Conservation (phyloP, 2,329 filamentous ascomycete genomes). For the Fusarium zealandicum region DNA sequence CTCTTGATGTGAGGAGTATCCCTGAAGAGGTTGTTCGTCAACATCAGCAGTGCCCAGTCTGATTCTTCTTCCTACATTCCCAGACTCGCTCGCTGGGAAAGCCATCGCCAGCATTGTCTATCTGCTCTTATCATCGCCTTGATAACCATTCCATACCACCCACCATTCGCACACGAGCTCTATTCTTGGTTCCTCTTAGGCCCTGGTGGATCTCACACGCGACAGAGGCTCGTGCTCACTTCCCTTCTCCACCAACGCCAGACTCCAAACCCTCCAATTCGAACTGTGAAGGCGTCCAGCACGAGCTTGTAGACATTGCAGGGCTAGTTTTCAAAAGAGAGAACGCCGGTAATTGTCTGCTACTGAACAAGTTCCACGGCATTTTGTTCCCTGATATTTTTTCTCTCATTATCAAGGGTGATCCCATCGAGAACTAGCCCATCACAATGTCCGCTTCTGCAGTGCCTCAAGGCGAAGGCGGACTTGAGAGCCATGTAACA, state of each 20-base stretch:
- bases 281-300: conserved; percentile 20
- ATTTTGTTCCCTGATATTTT: not conserved
- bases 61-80: conserved; percentile 13
- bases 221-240: conserved; percentile 37
- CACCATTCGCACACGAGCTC: conserved; percentile 11
- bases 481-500: conserved; percentile 53
- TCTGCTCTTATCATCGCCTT: not conserved
- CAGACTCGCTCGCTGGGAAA: not conserved
- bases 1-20: conserved; percentile 29
- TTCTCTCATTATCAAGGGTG: conserved; percentile 5
- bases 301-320: conserved; percentile 34
- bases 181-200: conserved; percentile 27
- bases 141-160: not conserved
- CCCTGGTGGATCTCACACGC: conserved; percentile 35
- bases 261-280: conserved; percentile 32
- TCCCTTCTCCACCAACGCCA: conserved; percentile 35
- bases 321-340: conserved; percentile 31
- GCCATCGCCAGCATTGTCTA: conserved; percentile 1
- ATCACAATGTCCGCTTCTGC: conserved; percentile 31
- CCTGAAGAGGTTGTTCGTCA: conserved; percentile 27
- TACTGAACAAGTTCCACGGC: not conserved
- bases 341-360: conserved; percentile 2
- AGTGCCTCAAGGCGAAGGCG: conserved; percentile 23
- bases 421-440: conserved; percentile 33
- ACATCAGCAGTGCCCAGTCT: conserved; percentile 18